phyloP scores from a whole-genome alignment of 1,284 basidiomycete species.

The Volvariella volvacea region DNA sequence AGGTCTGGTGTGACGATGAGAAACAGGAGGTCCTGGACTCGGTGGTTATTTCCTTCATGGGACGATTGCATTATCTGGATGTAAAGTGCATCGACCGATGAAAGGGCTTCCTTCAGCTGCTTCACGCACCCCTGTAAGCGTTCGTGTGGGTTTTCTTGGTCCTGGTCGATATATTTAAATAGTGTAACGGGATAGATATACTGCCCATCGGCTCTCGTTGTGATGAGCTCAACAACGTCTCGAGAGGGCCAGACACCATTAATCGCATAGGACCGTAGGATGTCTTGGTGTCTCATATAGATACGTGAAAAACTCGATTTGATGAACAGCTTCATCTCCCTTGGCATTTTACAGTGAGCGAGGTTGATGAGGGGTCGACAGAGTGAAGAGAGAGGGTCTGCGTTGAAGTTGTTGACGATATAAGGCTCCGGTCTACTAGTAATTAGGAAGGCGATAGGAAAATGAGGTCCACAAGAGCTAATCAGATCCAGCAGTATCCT shows the following conservation, averaged over 20 bases:
- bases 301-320: too few species aligned
- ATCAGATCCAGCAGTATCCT: not conserved
- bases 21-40: too few species aligned
- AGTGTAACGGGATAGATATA: conserved; percentile 11
- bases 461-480: not conserved
- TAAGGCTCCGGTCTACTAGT: not conserved
- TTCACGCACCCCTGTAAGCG: too few species aligned
- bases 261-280: not conserved
- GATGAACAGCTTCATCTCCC: too few species aligned
- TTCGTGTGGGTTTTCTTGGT: not conserved
- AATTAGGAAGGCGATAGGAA: not conserved
- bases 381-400: not conserved
- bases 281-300: too few species aligned
- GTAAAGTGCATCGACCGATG: too few species aligned
- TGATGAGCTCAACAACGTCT: conserved; percentile 10
- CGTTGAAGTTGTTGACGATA: not conserved
- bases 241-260: conserved; percentile 10
- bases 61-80: too few species aligned
- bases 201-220: conserved; percentile 10
- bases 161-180: conserved; percentile 10
- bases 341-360: too few species aligned
- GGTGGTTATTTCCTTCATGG: too few species aligned
- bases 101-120: too few species aligned
- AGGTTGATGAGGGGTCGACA: too few species aligned
- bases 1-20: too few species aligned